These are phyloP conservation scores for Colletotrichum sp. DNA, from an alignment of 2,329 filamentous ascomycete genomes.

Conservation along the genomic window DNA sequence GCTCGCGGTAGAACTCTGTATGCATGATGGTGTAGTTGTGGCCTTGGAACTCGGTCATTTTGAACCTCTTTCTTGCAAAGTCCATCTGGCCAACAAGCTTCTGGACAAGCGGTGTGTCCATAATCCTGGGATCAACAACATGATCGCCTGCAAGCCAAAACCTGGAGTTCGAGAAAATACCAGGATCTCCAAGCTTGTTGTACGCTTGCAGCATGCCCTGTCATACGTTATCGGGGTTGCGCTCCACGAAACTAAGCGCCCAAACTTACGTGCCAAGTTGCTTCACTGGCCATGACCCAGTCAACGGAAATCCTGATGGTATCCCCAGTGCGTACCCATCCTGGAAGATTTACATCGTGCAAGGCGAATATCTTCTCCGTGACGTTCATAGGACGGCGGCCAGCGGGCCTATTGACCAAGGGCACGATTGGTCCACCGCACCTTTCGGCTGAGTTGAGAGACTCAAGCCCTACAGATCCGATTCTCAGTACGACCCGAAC, in stretches of 20 bases:
- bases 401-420: neutral
- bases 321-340: slow-evolving; percentile 40
- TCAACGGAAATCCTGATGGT: slow-evolving; percentile 47
- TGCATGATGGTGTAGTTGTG: slow-evolving; percentile 44
- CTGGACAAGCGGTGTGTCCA: slow-evolving; percentile 6
- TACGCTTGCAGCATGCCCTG: slow-evolving; percentile 13
- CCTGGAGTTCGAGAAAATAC: neutral
- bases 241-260: neutral
- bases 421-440: neutral
- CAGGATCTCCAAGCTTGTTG: slow-evolving; percentile 9
- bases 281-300: slow-evolving; percentile 51
- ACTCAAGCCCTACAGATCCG: neutral
- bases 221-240: slow-evolving; percentile 13
- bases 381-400: slow-evolving; percentile 39
- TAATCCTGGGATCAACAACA: slow-evolving; percentile 44
- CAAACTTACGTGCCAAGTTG: slow-evolving; percentile 41
- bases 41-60: slow-evolving; percentile 31
- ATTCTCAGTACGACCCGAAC: neutral
- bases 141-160: slow-evolving; percentile 56
- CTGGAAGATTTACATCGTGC: slow-evolving; percentile 41
- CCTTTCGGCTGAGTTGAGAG: slow-evolving; percentile 1
- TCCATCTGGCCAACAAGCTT: slow-evolving; percentile 5
- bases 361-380: slow-evolving; percentile 48
- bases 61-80: slow-evolving; percentile 9
- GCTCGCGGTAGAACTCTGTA: slow-evolving; percentile 42